phyloP scores from a whole-genome alignment of 208 protist genomes.

The Acanthamoeba royreba region DNA sequence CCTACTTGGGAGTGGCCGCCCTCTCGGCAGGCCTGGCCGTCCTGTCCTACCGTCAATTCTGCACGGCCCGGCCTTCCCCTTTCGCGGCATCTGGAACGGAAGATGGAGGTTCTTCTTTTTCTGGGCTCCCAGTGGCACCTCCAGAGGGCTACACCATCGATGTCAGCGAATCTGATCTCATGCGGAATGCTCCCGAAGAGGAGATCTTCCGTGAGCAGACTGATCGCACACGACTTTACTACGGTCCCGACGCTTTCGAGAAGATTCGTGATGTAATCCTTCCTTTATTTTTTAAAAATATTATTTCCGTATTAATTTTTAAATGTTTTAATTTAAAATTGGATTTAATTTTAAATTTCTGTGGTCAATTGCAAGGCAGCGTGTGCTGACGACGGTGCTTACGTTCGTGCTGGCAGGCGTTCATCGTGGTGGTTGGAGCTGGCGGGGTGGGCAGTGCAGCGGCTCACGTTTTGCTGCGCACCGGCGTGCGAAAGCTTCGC shows the following conservation, averaged over 20 bases:
- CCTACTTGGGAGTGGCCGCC: neutral
- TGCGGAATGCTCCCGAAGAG: neutral
- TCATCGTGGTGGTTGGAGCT: slow-evolving; percentile 64
- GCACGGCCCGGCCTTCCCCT: too few relatives aligned
- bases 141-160: neutral
- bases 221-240: slow-evolving; percentile 56
- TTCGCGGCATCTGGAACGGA: too few relatives aligned
- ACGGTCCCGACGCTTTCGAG: slow-evolving; percentile 46
- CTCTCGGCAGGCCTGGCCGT: neutral
- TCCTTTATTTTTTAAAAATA: neutral
- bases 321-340: neutral
- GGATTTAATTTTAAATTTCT: neutral
- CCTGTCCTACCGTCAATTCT: neutral
- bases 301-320: neutral
- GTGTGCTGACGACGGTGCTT: neutral
- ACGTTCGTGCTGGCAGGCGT: neutral
- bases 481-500: slow-evolving; percentile 59
- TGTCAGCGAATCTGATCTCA: neutral
- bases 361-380: too few relatives aligned
- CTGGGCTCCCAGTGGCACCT: too few relatives aligned
- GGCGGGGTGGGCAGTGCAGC: slow-evolving; percentile 67
- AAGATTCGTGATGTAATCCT: slow-evolving; percentile 20
- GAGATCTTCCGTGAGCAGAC: slow-evolving; percentile 56
- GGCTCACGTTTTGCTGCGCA: slow-evolving; percentile 60
- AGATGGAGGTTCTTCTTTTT: too few relatives aligned